Base-by-base conservation (phyloP, 352 stramenopile genomes). In the Globisporangium polare region DNA sequence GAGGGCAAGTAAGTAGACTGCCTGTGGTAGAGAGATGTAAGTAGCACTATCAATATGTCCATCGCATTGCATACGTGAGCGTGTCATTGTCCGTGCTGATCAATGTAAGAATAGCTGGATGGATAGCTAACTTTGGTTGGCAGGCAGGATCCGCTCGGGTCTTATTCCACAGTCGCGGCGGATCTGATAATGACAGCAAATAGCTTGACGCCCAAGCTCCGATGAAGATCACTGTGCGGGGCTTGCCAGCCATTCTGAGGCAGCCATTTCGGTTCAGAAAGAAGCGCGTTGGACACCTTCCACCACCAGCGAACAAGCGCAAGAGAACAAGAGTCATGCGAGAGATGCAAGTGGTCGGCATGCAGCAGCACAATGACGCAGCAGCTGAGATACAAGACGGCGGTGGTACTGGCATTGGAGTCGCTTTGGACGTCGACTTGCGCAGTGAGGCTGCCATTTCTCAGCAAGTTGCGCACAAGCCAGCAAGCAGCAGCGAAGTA, bases 1-100 rank as follows among this genome's bases (percentile, higher is more conserved):
- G 80, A 88, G 35, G 52, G 52, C 42, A 65, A 65, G 37, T 63
- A 49, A 31, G n/a, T 54, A 29, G 43, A 50, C 29, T 9, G 24
- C 17, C 17, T 53, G 15, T 15, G 26, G 39, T 53, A 53, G 47
- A 53, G 47, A 53, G 31, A 39, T 53, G 47, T 53, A 53, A 22
- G 47, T 53, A 37, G 47, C n/a, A 39, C 15, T 53, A 37, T 39
- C 26, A 39, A 39, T 37, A 26, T 35, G 10, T 33, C 46, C 5
- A 35, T 18, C 17, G 7, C n/a, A 35, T 15, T 53, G 47, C 17
- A 53, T 53, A 37, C 26, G 31, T 53, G 24, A 20, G 46, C 31
- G 47, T 39, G 46, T n/a, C 27, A 35, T 22, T 35, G 29, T 33
- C 29, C 29, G 29, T 33, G 29, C 29, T 33, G 29, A 33, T 33